These are phyloP conservation scores for Rhododendron griersonianum DNA, from an alignment of 148 eudicot genomes.

Conservation along the genomic window DNA sequence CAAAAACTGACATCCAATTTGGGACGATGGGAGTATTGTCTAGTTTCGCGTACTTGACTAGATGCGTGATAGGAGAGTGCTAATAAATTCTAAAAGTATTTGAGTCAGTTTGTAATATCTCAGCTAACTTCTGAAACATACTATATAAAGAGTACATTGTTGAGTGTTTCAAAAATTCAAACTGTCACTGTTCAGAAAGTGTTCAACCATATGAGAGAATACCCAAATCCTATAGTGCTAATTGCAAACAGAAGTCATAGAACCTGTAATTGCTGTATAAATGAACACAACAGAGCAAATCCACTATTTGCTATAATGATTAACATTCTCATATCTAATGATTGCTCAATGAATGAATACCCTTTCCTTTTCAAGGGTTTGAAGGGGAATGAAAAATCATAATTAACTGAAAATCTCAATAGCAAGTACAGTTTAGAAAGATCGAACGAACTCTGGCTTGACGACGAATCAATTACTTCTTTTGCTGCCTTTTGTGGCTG, in stretches of 20 bases:
- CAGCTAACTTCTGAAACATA: too few species aligned
- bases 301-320: not conserved
- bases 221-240: not conserved
- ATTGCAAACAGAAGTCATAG: not conserved
- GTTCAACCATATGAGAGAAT: not conserved
- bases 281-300: not conserved
- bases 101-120: too few species aligned
- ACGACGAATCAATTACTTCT: not conserved
- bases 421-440: not conserved
- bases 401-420: too few species aligned
- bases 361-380: not conserved
- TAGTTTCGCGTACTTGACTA: too few species aligned
- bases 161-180: too few species aligned
- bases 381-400: not conserved
- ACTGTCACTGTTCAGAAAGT: not conserved
- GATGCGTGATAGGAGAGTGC: too few species aligned
- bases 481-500: not conserved
- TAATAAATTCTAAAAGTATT: too few species aligned
- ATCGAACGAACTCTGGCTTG: not conserved
- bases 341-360: not conserved
- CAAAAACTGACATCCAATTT: too few species aligned
- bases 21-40: too few species aligned
- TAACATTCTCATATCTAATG: not conserved
- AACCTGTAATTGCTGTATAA: not conserved
- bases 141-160: too few species aligned